A percentile compares a stretch with the other conserved stretches of the same genome.
phyloP scores from a whole-genome alignment of 1,139 yeast genomes.

The Keqinozyma sinolaborantium region DNA sequence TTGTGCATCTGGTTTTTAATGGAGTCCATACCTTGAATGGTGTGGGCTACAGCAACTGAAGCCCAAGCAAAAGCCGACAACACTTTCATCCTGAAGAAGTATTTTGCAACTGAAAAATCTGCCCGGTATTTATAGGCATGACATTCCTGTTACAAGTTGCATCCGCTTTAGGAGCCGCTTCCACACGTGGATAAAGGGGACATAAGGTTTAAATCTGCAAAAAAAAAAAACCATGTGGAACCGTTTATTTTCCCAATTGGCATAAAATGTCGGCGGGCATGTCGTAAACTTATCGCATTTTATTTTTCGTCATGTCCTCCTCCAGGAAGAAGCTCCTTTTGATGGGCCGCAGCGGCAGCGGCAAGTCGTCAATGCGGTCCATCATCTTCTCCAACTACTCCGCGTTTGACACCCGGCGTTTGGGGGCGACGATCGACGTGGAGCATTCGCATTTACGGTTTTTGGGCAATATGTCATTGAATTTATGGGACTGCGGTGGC shows the following conservation, averaged over 20 bases:
- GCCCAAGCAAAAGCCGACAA: constrained; percentile 3
- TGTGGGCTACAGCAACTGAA: constrained; percentile 10
- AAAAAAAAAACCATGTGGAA: too few species aligned
- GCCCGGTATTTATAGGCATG: too few species aligned
- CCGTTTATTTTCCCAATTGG: too few species aligned
- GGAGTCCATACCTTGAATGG: constrained; percentile 18
- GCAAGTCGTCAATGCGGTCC: constrained; percentile 95
- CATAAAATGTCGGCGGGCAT: too few species aligned
- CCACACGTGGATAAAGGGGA: too few species aligned
- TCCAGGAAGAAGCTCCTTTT: constrained; percentile 43
- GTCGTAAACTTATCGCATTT: too few species aligned
- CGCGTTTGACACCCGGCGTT: constrained; percentile 90
- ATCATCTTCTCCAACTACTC: constrained; percentile 93
- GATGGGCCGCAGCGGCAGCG: constrained; percentile 95
- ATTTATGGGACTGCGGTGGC: constrained; percentile 98
- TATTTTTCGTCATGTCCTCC: constrained; percentile 17
- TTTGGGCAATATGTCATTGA: constrained; percentile 90
- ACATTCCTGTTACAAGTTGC: too few species aligned
- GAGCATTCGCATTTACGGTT: constrained; percentile 94
- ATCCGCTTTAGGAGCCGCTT: too few species aligned
- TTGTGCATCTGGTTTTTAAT: constrained; percentile 15
- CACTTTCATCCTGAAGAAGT: too few species aligned
- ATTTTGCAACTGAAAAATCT: too few species aligned
- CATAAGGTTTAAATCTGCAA: too few species aligned
- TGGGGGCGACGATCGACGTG: constrained; percentile 97